phyloP scores from a whole-genome alignment of 306 rosid species.

The Trichosanthes cucumerina region DNA sequence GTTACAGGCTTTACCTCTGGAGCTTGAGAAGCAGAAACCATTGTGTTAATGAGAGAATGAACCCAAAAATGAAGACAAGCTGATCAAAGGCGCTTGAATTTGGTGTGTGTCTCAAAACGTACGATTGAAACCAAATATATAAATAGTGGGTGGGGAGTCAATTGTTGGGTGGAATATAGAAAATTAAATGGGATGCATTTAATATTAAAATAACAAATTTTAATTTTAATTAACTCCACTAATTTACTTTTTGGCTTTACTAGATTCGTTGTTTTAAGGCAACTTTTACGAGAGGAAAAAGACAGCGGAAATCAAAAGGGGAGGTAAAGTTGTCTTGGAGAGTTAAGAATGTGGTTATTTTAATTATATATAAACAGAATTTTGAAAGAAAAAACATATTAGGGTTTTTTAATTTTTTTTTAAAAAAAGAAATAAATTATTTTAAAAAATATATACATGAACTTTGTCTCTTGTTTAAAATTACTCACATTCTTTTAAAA shows the following conservation, averaged over 20 bases:
- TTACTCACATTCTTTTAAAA: too few species aligned
- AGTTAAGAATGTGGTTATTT: too few species aligned
- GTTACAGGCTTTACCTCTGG: conserved; percentile 9
- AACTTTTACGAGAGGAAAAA: not conserved
- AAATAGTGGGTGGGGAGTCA: conserved; percentile 26
- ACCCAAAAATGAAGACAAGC: conserved; percentile 4
- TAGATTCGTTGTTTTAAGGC: not conserved
- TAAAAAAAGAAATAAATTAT: too few species aligned
- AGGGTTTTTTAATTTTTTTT: too few species aligned
- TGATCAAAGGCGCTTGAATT: conserved; percentile 5
- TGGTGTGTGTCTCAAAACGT: conserved; percentile 14
- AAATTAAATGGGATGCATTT: not conserved
- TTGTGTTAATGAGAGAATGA: conserved; percentile 2
- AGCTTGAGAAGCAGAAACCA: conserved; percentile 50
- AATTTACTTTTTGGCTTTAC: not conserved
- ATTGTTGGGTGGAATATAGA: conserved; percentile 15
- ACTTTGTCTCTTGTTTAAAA: too few species aligned
- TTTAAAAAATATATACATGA: too few species aligned
- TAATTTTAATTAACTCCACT: not conserved
- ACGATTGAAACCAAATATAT: conserved; percentile 23
- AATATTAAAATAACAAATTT: not conserved
- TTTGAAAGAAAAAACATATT: too few species aligned
- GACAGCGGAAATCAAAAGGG: not conserved
- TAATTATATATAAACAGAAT: too few species aligned
- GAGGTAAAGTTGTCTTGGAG: not conserved